A percentile compares a stretch with the other conserved stretches of the same genome.
phyloP scores from a whole-genome alignment of 805 yeast species.

The Candida michaelii region DNA sequence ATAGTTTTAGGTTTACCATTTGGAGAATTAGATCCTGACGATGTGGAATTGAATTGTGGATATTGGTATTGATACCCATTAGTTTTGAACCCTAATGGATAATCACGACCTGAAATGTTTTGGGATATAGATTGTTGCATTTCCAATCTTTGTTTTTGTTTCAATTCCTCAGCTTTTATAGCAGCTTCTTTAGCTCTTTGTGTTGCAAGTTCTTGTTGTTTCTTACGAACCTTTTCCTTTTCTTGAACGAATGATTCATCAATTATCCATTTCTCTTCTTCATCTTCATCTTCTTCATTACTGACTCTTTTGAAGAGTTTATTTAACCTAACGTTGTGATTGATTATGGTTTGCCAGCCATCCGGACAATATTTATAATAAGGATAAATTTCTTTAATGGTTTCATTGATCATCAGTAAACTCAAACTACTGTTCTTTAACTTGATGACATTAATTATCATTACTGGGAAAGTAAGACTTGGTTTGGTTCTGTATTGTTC shows the following conservation, averaged over 20 bases:
- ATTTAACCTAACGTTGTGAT: slow-evolving; percentile 85
- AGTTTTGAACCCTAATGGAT: slow-evolving; percentile 9
- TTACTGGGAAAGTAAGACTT: slow-evolving; percentile 70
- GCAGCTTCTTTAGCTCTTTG: slow-evolving; percentile 59
- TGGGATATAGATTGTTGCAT: slow-evolving; percentile 27
- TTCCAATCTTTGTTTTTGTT: slow-evolving; percentile 41
- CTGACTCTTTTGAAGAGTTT: slow-evolving; percentile 61
- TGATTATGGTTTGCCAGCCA: slow-evolving; percentile 95
- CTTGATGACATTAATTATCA: slow-evolving; percentile 77
- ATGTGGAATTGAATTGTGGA: slow-evolving; percentile 21
- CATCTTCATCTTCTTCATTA: slow-evolving; percentile 27
- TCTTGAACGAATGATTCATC: slow-evolving; percentile 85
- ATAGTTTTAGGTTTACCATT: slow-evolving; percentile 39
- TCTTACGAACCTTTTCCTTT: slow-evolving; percentile 67
- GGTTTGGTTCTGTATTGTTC: slow-evolving; percentile 86
- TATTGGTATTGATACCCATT: slow-evolving; percentile 23
- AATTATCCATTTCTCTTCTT: slow-evolving; percentile 90
- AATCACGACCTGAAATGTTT: slow-evolving; percentile 25
- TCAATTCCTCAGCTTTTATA: slow-evolving; percentile 50
- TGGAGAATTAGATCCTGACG: slow-evolving; percentile 1
- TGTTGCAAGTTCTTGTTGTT: slow-evolving; percentile 64
- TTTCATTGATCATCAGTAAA: slow-evolving; percentile 70
- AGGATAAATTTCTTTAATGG: slow-evolving; percentile 85
- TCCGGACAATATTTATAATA: slow-evolving; percentile 92
- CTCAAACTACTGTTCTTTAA: slow-evolving; percentile 63